Percentiles rank a stretch among this genome's conserved stretches.
Conservation (phyloP, 768 basidiomycete species). For the Phylloporus rhodoxanthus region DNA sequence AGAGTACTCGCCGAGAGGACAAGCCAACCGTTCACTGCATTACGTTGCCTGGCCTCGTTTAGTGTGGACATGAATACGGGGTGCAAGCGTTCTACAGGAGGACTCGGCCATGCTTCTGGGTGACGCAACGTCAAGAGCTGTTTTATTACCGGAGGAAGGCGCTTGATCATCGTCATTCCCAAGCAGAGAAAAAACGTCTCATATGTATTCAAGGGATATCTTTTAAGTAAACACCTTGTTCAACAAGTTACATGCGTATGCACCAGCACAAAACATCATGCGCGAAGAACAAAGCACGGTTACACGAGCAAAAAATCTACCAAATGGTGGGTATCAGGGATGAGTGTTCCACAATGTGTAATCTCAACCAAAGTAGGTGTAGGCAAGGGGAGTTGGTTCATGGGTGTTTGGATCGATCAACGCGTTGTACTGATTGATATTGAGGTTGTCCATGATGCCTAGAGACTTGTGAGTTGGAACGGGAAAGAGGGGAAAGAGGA, state of each 20-base stretch:
- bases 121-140: conserved; percentile 64
- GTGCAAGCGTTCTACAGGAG: conserved; percentile 48
- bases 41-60: conserved; percentile 55
- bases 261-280: conserved; percentile 19
- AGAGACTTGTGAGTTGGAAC: conserved; percentile 6
- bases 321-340: conserved; percentile 16
- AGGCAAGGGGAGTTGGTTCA: conserved; percentile 48
- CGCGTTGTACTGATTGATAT: conserved; percentile 48
- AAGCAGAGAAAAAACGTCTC: background rate
- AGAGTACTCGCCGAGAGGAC: conserved; percentile 57
- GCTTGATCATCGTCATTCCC: conserved; percentile 29
- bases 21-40: conserved; percentile 74
- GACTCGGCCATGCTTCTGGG: conserved; percentile 53
- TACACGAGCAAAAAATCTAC: conserved; percentile 9
- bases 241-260: conserved; percentile 20
- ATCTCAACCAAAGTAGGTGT: conserved; percentile 36
- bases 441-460: conserved; percentile 51
- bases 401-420: conserved; percentile 40
- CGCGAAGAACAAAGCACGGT: conserved; percentile 4
- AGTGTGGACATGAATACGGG: conserved; percentile 56
- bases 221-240: conserved; percentile 9
- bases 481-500: background rate
- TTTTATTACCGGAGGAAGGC: conserved; percentile 64
- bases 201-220: background rate
- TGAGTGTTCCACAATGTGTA: background rate